phyloP scores from a whole-genome alignment of 257 asterid species.

The Fraxinus anomala region DNA sequence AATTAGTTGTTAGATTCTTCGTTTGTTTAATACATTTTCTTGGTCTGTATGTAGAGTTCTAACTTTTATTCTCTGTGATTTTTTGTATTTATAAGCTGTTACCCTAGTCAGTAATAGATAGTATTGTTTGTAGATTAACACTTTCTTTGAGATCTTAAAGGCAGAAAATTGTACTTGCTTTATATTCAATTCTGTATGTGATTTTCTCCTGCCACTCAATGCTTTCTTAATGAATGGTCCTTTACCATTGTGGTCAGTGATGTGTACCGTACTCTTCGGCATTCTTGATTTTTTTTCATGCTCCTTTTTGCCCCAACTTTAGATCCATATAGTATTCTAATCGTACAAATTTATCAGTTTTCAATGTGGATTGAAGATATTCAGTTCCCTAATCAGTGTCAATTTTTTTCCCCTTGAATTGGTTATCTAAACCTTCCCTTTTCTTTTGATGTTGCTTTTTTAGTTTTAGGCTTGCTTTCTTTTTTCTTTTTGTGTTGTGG shows the following conservation, averaged over 20 bases:
- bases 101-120: background rate
- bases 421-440: too few relatives aligned
- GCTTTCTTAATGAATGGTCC: conserved; percentile 5
- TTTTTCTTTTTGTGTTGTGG: background rate
- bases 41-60: background rate
- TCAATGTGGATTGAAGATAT: too few relatives aligned
- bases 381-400: too few relatives aligned
- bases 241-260: background rate
- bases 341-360: conserved; percentile 5
- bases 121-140: conserved; percentile 11
- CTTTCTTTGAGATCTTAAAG: background rate
- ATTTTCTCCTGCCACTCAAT: background rate
- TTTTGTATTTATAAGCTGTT: conserved; percentile 11
- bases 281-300: conserved; percentile 16
- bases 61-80: background rate
- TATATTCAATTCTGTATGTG: conserved; percentile 15
- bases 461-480: too few relatives aligned
- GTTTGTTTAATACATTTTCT: background rate
- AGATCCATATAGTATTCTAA: background rate
- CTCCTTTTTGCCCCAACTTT: background rate
- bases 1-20: background rate
- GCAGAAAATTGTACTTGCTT: conserved; percentile 6
- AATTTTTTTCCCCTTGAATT: too few relatives aligned
- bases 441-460: too few relatives aligned
- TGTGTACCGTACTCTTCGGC: background rate